These are phyloP conservation scores for Coemansia sp. DNA, from an alignment of 192 early-diverging fungal species.

Conservation along the genomic window DNA sequence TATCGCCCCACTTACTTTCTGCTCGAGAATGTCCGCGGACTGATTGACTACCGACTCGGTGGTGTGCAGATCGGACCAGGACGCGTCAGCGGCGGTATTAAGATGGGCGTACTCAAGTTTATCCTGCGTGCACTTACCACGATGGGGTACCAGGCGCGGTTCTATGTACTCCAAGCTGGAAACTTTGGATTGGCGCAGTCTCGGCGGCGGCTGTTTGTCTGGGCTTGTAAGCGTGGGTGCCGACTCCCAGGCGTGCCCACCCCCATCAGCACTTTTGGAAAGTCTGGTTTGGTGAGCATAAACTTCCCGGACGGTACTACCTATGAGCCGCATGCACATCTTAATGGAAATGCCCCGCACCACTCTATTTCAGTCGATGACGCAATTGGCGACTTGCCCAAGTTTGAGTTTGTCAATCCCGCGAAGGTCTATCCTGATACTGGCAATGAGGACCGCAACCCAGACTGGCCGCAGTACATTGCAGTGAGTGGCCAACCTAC, in stretches of 20 bases:
- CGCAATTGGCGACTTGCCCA: constrained; percentile 67
- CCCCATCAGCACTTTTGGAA: constrained; percentile 56
- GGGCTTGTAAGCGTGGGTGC: constrained; percentile 58
- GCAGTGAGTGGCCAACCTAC: constrained; percentile 26
- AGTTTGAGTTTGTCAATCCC: constrained; percentile 65
- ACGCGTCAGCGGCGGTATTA: constrained; percentile 57
- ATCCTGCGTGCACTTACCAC: constrained; percentile 62
- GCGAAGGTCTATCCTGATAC: constrained; percentile 44
- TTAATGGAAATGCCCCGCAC: constrained; percentile 57
- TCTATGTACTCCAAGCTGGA: constrained; percentile 65
- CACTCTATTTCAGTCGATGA: constrained; percentile 61
- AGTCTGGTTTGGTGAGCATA: constrained; percentile 44
- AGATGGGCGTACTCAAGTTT: constrained; percentile 66
- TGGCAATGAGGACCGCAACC: constrained; percentile 14
- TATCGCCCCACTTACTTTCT: constrained; percentile 66
- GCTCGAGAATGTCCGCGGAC: constrained; percentile 68
- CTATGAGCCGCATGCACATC: constrained; percentile 49
- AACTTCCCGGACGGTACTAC: constrained; percentile 39
- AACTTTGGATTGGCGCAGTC: constrained; percentile 64
- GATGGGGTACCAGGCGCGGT: constrained; percentile 68
- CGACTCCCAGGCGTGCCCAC: constrained; percentile 60
- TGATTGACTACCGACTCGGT: constrained; percentile 59
- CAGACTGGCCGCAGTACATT: constrained; percentile 27
- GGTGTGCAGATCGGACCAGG: constrained; percentile 56
- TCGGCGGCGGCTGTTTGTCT: constrained; percentile 65